Evolutionary conservation across 208 protist species (phyloP), one percentile per base, ranked within the genome.

Genomic region (Acanthamoeba triangularis): DNA sequence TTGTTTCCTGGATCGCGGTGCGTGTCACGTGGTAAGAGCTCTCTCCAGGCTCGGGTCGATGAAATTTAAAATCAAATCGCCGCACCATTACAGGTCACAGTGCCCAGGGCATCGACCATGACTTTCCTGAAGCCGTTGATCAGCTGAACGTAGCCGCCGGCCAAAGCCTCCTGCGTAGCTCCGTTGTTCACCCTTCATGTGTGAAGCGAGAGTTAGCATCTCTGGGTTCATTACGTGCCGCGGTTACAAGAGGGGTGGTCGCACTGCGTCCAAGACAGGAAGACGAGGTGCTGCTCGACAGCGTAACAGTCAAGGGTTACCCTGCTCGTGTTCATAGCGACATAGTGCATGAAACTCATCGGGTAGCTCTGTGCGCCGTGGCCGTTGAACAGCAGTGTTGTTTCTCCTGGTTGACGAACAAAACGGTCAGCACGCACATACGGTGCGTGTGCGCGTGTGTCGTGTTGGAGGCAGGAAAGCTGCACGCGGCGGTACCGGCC

Each of bases 261-360:
- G 80, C 11, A 88, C 80, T 88, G 80, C 49, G 80, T 88, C 80
- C 80, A 88, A 28, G 80, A 88, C 7, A 88, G 80, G 80, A 88
- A 88, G 10, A 41, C 49, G 7, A 88, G 80, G 30, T 88, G 44
- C 25, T 88, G 80, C 14, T 88, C 80, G 52, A 63, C 16, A n/a
- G 23, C 3, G 49, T 88, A 88, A 30, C 80, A 88, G 23, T 88
- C 80, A 8, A 20, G 13, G 28, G 28, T 59, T 11, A 10, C 5
- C 28, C 35, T 37, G 14, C 18, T 85, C 41, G 35, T 28, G 23
- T 88, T 88, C 14, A 49, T 88, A 0, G 52, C n/a, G 20, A 88
- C n/a, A 25, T 88, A 88, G 49, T 88, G 80, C 49, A 88, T 30
- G 49, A 88, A 88, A 30, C 80, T 88, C 52, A 88, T 30, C 20